phyloP scores from a whole-genome alignment of 2,329 filamentous ascomycete species.

The Sporothrix euskadiensis region DNA sequence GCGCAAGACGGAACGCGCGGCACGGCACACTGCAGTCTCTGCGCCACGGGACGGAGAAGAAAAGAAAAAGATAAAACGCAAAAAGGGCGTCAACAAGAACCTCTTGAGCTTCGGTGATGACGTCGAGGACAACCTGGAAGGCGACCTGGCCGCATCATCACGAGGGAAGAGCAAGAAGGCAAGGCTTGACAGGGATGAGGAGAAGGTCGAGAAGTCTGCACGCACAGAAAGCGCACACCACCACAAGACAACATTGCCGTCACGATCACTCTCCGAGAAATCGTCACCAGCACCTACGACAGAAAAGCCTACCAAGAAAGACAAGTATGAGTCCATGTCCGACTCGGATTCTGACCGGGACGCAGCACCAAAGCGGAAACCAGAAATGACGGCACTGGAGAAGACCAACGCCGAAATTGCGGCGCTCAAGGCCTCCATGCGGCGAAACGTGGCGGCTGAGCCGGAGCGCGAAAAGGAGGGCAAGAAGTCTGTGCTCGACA shows the following conservation, averaged over 20 bases:
- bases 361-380: constrained; percentile 31
- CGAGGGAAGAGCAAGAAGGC: constrained; percentile 36
- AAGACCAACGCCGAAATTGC: constrained; percentile 78
- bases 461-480: constrained; percentile 52
- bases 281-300: background rate
- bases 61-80: constrained; percentile 68
- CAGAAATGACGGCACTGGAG: constrained; percentile 58
- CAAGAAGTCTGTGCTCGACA: constrained; percentile 68
- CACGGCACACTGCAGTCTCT: constrained; percentile 46
- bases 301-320: background rate
- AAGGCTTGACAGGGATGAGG: constrained; percentile 26
- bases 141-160: constrained; percentile 32
- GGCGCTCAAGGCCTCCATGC: constrained; percentile 79
- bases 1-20: constrained; percentile 65
- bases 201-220: background rate
- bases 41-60: constrained; percentile 39
- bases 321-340: constrained; percentile 33
- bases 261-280: constrained; percentile 1
- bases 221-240: background rate
- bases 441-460: constrained; percentile 58
- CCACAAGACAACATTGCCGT: constrained; percentile 19
- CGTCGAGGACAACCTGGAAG: constrained; percentile 54
- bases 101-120: constrained; percentile 76
- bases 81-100: constrained; percentile 61
- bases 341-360: constrained; percentile 37